Percentiles rank a stretch among this genome's conserved stretches.
phyloP scores from a whole-genome alignment of 2,329 filamentous ascomycete genomes.

The Epichloe amarillans region DNA sequence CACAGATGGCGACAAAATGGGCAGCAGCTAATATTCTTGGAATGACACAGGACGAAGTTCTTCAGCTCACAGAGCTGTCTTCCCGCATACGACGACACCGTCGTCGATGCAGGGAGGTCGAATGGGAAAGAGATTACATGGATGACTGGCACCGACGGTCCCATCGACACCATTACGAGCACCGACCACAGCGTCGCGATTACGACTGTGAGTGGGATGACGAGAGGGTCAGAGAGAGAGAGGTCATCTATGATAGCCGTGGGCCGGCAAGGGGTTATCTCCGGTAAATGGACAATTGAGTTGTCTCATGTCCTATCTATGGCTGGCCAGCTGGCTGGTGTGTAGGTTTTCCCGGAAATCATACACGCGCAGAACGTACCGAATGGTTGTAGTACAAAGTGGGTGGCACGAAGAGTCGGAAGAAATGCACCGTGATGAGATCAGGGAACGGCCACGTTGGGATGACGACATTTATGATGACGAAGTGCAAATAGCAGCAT shows the following conservation, averaged over 20 bases:
- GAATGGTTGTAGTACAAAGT: too few relatives aligned
- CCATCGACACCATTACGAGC: conserved; percentile 21
- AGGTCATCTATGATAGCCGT: conserved; percentile 48
- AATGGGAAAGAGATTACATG: conserved; percentile 46
- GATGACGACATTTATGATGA: not conserved
- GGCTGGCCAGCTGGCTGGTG: not conserved
- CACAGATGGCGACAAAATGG: not conserved
- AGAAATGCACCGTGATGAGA: not conserved
- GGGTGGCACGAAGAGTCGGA: not conserved
- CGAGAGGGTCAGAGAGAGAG: conserved; percentile 52
- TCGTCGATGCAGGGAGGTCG: conserved; percentile 37
- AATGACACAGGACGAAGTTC: conserved; percentile 63
- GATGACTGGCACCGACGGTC: conserved; percentile 34
- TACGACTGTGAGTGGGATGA: conserved; percentile 35
- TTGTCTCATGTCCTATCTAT: not conserved
- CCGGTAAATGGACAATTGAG: conserved; percentile 7
- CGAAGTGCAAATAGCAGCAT: not conserved
- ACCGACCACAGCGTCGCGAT: conserved; percentile 13
- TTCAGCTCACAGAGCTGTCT: conserved; percentile 68
- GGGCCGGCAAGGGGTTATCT: conserved; percentile 15
- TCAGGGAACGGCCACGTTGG: not conserved
- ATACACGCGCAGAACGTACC: not conserved
- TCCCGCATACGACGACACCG: conserved; percentile 63
- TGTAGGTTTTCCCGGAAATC: not conserved
- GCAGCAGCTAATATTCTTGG: not conserved